A percentile compares a stretch with the other conserved stretches of the same genome.
Conservation (phyloP, 163 green algal species). For the Coccomyxa subellipsoidea region DNA sequence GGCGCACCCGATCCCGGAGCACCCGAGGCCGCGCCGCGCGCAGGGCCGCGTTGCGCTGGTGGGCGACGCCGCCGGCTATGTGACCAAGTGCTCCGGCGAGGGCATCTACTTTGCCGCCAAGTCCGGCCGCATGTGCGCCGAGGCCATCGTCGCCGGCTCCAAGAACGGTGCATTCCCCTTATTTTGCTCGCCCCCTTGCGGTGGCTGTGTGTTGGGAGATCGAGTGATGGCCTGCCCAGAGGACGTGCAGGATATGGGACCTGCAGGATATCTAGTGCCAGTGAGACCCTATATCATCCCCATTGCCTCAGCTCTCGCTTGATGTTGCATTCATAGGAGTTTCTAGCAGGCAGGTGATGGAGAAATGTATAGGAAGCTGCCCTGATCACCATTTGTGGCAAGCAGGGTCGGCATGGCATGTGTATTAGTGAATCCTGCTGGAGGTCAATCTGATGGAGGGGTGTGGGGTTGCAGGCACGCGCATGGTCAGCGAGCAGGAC, state of each 20-base stretch:
- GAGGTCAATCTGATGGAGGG: not conserved
- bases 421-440: too few relatives aligned
- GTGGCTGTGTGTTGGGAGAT: too few relatives aligned
- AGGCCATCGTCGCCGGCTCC: conserved; percentile 91
- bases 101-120: conserved; percentile 99
- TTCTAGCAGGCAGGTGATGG: too few relatives aligned
- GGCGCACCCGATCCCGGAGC: conserved; percentile 96
- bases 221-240: not conserved
- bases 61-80: conserved; percentile 96
- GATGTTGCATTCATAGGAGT: too few relatives aligned
- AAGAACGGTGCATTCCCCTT: conserved; percentile 44
- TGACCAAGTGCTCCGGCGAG: conserved; percentile 97
- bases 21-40: conserved; percentile 87
- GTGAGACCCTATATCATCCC: too few relatives aligned
- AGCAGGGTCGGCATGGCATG: too few relatives aligned
- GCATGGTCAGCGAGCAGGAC: conserved; percentile 83
- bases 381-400: too few relatives aligned
- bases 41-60: conserved; percentile 88
- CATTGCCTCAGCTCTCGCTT: too few relatives aligned
- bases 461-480: conserved; percentile 49
- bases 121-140: conserved; percentile 92
- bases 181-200: too few relatives aligned
- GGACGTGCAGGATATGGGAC: too few relatives aligned
- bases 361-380: too few relatives aligned
- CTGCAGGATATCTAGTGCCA: too few relatives aligned